Conservation (phyloP, 257 asterid genomes). For the Nicotiana knightiana region DNA sequence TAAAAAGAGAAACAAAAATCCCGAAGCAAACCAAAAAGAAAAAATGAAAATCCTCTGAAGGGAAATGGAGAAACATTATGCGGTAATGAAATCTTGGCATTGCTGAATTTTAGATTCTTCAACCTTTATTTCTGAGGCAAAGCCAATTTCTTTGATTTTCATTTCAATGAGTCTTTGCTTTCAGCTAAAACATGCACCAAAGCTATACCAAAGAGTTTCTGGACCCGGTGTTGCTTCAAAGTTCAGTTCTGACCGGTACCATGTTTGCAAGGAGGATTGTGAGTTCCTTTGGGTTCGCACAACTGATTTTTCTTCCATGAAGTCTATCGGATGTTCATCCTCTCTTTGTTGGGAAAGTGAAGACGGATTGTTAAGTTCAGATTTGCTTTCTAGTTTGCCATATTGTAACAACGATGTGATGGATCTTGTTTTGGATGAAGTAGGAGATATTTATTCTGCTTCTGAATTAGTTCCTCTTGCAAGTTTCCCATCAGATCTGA, state of each 20-base stretch:
- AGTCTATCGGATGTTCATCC: conserved; percentile 68
- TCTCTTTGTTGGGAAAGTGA: conserved; percentile 64
- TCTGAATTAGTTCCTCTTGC: conserved; percentile 68
- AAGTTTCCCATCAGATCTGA: conserved; percentile 24
- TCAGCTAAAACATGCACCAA: conserved; percentile 86
- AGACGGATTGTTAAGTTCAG: conserved; percentile 35
- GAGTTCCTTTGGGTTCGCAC: conserved; percentile 83
- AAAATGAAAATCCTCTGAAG: not conserved
- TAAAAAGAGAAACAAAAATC: not conserved
- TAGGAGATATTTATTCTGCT: conserved; percentile 25
- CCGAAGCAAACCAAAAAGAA: not conserved
- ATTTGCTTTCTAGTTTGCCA: conserved; percentile 44
- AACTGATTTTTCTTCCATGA: conserved; percentile 67
- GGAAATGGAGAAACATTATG: not conserved
- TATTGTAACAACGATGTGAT: conserved; percentile 30
- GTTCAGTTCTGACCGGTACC: conserved; percentile 59
- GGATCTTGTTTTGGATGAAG: conserved; percentile 42
- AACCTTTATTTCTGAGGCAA: conserved; percentile 1
- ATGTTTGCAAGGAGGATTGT: conserved; percentile 66
- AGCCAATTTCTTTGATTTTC: not conserved
- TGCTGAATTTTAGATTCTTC: not conserved
- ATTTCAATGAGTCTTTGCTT: conserved; percentile 7
- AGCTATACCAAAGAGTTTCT: conserved; percentile 51
- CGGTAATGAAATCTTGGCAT: not conserved
- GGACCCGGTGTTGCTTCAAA: conserved; percentile 59